A percentile compares a stretch with the other conserved stretches of the same genome.
Evolutionary conservation across 1,284 basidiomycete genomes (phyloP).

Genomic region (Rhodotorula glutinis): DNA sequence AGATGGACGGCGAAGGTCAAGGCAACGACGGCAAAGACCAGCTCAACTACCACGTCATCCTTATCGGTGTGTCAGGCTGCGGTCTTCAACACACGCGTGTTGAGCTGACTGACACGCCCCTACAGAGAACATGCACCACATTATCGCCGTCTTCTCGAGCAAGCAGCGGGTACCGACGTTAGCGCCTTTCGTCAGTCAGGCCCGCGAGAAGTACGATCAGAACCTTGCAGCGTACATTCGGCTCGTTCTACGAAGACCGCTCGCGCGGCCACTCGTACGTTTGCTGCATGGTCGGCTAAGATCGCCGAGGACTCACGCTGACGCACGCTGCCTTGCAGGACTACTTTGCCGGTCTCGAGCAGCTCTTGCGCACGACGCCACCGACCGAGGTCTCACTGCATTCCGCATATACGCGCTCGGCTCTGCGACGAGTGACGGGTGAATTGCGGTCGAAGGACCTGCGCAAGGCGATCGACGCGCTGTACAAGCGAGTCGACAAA

Average conservation of each 20-base stretch:
- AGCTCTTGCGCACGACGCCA: conserved; percentile 73
- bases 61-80: conserved; percentile 67
- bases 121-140: conserved; percentile 92
- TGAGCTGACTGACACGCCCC: background rate
- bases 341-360: conserved; percentile 88
- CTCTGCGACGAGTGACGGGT: conserved; percentile 78
- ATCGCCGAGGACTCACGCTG: no score
- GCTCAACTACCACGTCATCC: conserved; percentile 90
- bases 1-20: conserved; percentile 62
- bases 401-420: conserved; percentile 68
- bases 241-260: conserved; percentile 78
- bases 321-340: conserved; percentile 58
- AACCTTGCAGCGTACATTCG: conserved; percentile 81
- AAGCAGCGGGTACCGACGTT: conserved; percentile 50
- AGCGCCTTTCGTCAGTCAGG: conserved; percentile 65
- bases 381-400: conserved; percentile 76
- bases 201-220: conserved; percentile 80
- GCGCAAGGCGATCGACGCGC: conserved; percentile 72
- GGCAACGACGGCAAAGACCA: conserved; percentile 68
- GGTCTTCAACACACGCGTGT: background rate
- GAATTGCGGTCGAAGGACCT: conserved; percentile 85
- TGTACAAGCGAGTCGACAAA: conserved; percentile 90
- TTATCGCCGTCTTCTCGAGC: conserved; percentile 56
- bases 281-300: background rate
- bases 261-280: conserved; percentile 76